A percentile compares a stretch with the other conserved stretches of the same genome.
Conservation (phyloP, 345 rosid genomes). For the Moringa oleifera region DNA sequence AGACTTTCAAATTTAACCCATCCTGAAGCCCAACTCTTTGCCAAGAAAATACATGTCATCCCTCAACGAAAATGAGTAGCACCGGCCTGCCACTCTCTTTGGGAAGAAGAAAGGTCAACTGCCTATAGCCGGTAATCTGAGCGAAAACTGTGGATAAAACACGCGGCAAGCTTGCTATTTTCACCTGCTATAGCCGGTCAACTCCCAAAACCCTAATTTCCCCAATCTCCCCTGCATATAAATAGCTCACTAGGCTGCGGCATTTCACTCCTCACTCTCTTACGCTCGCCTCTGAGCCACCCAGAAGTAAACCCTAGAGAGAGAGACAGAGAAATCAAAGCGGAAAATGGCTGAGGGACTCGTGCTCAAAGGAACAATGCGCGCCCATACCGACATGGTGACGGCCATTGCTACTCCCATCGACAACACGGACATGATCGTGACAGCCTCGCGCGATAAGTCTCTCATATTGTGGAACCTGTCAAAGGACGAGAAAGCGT, state of each 20-base stretch:
- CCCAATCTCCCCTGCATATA: not conserved
- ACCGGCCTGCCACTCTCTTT: no score
- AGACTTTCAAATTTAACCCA: no score
- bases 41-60: no score
- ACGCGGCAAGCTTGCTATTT: no score
- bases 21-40: no score
- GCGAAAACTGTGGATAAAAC: no score
- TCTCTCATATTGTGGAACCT: constrained; percentile 89
- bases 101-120: no score
- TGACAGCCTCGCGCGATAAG: constrained; percentile 92
- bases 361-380: constrained; percentile 80
- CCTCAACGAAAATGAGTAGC: no score
- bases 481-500: constrained; percentile 78
- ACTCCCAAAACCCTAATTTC: not conserved
- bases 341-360: constrained; percentile 60
- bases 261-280: not conserved
- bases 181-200: not conserved
- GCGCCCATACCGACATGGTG: constrained; percentile 93
- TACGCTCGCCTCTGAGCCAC: not conserved
- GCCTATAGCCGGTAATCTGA: no score
- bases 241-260: not conserved
- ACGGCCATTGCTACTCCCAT: constrained; percentile 93
- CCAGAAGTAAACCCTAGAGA: not conserved
- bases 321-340: not conserved
- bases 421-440: constrained; percentile 89